Evolutionary conservation across 139 green algal genomes (phyloP), one percentile per base, ranked within the genome.

Genomic region (Chlorella vulgaris): DNA sequence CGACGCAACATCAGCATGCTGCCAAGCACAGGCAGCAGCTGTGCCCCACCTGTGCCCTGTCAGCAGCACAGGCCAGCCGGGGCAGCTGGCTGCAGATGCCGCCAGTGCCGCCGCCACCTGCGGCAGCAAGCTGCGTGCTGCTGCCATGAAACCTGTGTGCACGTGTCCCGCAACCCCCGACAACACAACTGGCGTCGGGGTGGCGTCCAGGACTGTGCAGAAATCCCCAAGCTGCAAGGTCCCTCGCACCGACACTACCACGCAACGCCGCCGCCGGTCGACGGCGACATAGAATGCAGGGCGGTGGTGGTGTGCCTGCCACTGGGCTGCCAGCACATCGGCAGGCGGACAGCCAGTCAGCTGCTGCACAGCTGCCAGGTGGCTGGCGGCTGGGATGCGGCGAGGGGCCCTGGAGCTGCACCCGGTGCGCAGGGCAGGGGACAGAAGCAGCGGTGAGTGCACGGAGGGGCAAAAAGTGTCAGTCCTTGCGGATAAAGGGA

Each of bases 31-130:
- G n/a, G n/a, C n/a, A n/a, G n/a, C n/a, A n/a, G n/a, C n/a, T n/a
- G n/a, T n/a, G n/a, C n/a, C n/a, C n/a, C n/a, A n/a, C 42, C 73
- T 86, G 78, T 92, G 89, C 18, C 89, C 89, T 10, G 80, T 88
- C 18, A 92, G 18, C 21, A 91, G 63, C 7, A 92, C 58, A 6
- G 89, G 89, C 87, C 81, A 91, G 39, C 87, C 89, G 47, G 87
- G 87, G 58, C 74, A 81, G n/a, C 36, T 15, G 5, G 58, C 10
- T 0, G 71, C 87, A 6, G 83, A 76, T 4, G 55, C 69, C 38
- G 75, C 13, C 35, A 92, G 83, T 15, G 87, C 87, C 24, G 42
- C 82, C 4, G 26, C 63, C 38, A 80, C 74, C 0, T 55, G 38
- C 13, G 40, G n/a, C 38, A 80, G 58, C 74, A 80, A n/a, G 74